These are phyloP conservation scores for Aquilaria sinensis DNA, from an alignment of 345 rosid genomes.

Conservation along the genomic window DNA sequence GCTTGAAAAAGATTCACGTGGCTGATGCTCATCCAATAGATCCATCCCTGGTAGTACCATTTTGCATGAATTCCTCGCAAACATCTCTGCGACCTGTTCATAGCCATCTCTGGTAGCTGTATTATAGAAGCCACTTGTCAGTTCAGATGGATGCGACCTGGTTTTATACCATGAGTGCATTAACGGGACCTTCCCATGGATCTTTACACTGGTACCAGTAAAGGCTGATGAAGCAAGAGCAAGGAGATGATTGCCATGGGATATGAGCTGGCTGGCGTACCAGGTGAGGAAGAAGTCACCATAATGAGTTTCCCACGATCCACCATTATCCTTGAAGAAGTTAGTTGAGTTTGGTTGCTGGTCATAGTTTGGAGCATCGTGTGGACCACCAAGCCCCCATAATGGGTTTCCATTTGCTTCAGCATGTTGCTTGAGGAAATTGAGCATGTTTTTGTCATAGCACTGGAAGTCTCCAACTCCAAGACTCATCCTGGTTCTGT, in stretches of 20 bases:
- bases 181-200: constrained; percentile 65
- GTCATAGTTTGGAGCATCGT: constrained; percentile 63
- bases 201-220: constrained; percentile 23
- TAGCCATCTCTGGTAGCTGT: constrained; percentile 58
- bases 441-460: constrained; percentile 75
- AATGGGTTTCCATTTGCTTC: constrained; percentile 65
- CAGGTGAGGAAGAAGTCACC: constrained; percentile 87
- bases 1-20: constrained; percentile 42
- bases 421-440: constrained; percentile 56
- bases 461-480: constrained; percentile 93
- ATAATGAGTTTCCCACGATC: constrained; percentile 83
- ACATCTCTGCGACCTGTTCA: constrained; percentile 46
- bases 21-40: constrained; percentile 53
- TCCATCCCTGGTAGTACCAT: constrained; percentile 90
- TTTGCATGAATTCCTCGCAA: constrained; percentile 71
- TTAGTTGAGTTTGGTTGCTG: constrained; percentile 37
- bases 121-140: constrained; percentile 79
- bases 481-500: constrained; percentile 16
- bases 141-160: constrained; percentile 60
- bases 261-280: constrained; percentile 63
- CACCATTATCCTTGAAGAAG: constrained; percentile 71
- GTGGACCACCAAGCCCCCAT: constrained; percentile 96
- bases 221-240: constrained; percentile 57
- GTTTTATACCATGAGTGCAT: constrained; percentile 69
- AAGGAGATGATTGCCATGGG: constrained; percentile 70